Conservation (phyloP, 805 yeast genomes). For the Wilhelminamyces savonicus region DNA sequence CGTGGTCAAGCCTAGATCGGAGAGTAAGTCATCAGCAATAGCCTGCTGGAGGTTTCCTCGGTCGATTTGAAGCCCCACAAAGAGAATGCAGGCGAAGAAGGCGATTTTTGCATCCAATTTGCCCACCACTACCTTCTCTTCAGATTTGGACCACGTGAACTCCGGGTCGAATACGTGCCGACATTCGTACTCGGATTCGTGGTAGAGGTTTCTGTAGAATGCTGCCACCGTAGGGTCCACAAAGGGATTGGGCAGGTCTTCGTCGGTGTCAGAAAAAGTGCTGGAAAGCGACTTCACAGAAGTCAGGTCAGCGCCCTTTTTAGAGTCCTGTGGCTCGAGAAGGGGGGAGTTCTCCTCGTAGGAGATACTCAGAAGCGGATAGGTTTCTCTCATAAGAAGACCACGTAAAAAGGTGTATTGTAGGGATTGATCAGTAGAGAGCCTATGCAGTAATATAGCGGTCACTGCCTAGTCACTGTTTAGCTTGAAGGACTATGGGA, state of each 20-base stretch:
- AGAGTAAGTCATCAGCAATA: slow-evolving; percentile 15
- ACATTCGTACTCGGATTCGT: slow-evolving; percentile 11
- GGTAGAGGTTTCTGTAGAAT: slow-evolving; percentile 8
- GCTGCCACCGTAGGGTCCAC: slow-evolving; percentile 8
- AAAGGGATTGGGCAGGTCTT: slow-evolving; percentile 6
- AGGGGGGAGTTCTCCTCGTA: no score
- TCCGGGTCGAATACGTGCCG: slow-evolving; percentile 12
- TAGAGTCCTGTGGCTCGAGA: no score
- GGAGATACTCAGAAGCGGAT: no score
- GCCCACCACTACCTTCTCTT: slow-evolving; percentile 10
- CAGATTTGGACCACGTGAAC: slow-evolving; percentile 4
- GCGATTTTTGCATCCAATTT: slow-evolving; percentile 16
- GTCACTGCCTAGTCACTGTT: no score
- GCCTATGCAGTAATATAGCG: no score
- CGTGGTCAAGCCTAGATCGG: slow-evolving; percentile 31
- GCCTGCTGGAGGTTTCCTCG: slow-evolving; percentile 22
- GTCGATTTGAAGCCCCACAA: slow-evolving; percentile 20
- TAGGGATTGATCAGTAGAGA: no score
- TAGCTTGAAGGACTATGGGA: no score
- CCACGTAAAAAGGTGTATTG: no score
- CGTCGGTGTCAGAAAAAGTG: no score
- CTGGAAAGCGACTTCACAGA: no score
- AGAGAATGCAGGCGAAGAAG: slow-evolving; percentile 15
- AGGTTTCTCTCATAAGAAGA: no score
- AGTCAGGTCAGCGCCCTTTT: no score